A percentile compares a stretch with the other conserved stretches of the same genome.
phyloP scores from a whole-genome alignment of 257 asterid species.

The Asclepias syriaca region DNA sequence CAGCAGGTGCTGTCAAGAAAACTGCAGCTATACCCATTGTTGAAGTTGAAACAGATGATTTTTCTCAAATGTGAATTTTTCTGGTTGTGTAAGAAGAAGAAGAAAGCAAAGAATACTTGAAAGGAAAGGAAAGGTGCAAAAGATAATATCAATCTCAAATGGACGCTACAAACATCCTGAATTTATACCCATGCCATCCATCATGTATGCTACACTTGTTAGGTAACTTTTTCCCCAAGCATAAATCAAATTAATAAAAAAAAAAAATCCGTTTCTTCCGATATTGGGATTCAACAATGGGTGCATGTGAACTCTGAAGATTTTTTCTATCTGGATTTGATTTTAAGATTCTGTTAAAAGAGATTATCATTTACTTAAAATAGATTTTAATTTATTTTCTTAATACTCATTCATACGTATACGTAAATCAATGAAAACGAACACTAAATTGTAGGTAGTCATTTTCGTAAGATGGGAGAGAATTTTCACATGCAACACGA shows the following conservation, averaged over 20 bases:
- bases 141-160: neutral
- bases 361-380: too few relatives aligned
- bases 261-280: too few relatives aligned
- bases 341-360: too few relatives aligned
- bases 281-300: too few relatives aligned
- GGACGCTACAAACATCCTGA: neutral
- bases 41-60: neutral
- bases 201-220: neutral
- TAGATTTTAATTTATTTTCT: too few relatives aligned
- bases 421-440: too few relatives aligned
- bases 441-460: too few relatives aligned
- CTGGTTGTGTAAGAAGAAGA: neutral
- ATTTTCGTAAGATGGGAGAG: neutral
- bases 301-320: too few relatives aligned
- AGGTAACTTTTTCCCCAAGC: neutral
- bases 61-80: neutral
- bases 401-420: too few relatives aligned
- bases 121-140: neutral
- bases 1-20: constrained; percentile 4
- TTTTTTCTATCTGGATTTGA: too few relatives aligned
- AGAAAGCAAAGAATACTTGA: constrained; percentile 1
- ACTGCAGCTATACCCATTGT: constrained; percentile 10
- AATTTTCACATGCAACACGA: neutral
- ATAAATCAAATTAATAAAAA: too few relatives aligned
- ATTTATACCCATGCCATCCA: neutral